Conservation (phyloP, 2,329 filamentous ascomycete species). For the Ophiocordyceps camponoti-leonardi region DNA sequence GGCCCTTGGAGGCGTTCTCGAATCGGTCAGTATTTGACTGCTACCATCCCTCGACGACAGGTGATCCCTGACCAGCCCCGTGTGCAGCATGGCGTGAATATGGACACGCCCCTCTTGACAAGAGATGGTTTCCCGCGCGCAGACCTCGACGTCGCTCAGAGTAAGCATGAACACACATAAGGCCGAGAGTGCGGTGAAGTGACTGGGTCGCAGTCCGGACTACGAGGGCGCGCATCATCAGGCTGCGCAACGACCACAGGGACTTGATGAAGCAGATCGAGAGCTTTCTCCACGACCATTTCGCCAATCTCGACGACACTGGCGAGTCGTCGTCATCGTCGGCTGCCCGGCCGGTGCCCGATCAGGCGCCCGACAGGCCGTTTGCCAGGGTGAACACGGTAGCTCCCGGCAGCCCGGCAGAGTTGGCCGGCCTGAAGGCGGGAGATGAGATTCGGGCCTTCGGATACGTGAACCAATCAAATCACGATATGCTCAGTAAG, state of each 20-base stretch:
- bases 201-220: conserved; percentile 51
- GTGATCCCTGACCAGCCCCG: conserved; percentile 6
- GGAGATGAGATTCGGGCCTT: conserved; percentile 76
- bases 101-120: conserved; percentile 77
- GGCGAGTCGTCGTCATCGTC: conserved; percentile 17
- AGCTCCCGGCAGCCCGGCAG: conserved; percentile 61
- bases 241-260: conserved; percentile 86
- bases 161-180: conserved; percentile 28
- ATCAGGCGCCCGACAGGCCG: conserved; percentile 8
- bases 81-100: conserved; percentile 70
- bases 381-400: conserved; percentile 90
- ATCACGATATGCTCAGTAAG: conserved; percentile 72
- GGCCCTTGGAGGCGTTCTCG: conserved; percentile 70
- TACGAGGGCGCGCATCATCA: conserved; percentile 79
- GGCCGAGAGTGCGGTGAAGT: background rate
- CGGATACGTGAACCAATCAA: conserved; percentile 65
- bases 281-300: conserved; percentile 73
- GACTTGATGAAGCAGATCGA: conserved; percentile 72
- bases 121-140: conserved; percentile 82
- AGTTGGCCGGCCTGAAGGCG: conserved; percentile 58
- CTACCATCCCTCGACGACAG: no score
- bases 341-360: conserved; percentile 10
- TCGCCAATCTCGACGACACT: conserved; percentile 50
- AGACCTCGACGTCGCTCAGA: conserved; percentile 90
- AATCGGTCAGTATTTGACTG: conserved; percentile 44